Conservation (phyloP, 257 asterid species). For the Solanum pimpinellifolium region DNA sequence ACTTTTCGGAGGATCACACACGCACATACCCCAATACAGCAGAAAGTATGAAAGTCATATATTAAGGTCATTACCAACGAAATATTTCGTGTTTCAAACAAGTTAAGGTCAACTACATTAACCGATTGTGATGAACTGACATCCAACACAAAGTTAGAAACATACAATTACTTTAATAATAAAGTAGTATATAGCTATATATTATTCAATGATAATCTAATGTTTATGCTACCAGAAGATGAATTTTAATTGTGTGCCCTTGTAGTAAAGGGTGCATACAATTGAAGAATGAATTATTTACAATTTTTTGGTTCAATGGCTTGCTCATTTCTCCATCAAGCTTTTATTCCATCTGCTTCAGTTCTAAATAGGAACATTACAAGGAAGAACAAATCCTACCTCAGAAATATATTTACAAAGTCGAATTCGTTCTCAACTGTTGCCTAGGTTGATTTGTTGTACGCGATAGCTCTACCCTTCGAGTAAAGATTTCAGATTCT, state of each 20-base stretch:
- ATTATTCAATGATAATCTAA: not conserved
- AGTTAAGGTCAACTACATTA: not conserved
- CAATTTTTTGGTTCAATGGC: not conserved
- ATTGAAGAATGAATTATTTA: not conserved
- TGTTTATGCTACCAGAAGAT: not conserved
- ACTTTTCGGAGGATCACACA: not conserved
- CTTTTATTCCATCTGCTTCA: not conserved
- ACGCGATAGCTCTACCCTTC: constrained; percentile 25
- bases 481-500: constrained; percentile 50
- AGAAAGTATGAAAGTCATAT: not conserved
- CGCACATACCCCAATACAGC: not conserved
- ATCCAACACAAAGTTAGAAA: not conserved
- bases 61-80: not conserved
- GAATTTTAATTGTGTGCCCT: not conserved
- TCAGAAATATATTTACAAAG: not conserved
- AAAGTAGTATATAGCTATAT: not conserved
- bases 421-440: not conserved
- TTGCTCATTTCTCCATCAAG: not conserved
- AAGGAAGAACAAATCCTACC: not conserved
- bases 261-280: not conserved
- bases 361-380: not conserved
- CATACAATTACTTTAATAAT: not conserved
- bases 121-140: not conserved
- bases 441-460: not conserved
- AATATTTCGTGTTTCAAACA: not conserved